Conservation (phyloP, 2,329 filamentous ascomycete species). For the Chalaropsis thielavioides region DNA sequence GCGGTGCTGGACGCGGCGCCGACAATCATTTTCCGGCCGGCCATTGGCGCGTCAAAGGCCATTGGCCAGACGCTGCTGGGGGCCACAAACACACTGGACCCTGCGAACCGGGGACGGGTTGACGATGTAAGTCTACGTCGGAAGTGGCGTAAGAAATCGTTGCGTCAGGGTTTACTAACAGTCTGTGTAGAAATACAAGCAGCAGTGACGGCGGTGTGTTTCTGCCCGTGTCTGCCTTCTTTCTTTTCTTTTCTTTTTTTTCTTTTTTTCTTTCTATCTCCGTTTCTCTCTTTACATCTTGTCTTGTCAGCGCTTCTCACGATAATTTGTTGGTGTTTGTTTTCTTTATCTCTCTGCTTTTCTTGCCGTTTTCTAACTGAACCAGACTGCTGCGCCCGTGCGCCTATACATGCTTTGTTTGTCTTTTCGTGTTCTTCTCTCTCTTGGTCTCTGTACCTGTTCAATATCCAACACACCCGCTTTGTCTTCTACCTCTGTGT, state of each 20-base stretch:
- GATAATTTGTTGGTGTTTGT: too few relatives aligned
- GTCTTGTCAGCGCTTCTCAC: too few relatives aligned
- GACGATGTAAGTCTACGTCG: constrained; percentile 59
- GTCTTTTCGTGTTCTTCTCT: background rate
- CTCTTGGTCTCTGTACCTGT: background rate
- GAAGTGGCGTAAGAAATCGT: background rate
- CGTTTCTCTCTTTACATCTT: background rate
- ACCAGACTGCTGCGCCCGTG: constrained; percentile 10
- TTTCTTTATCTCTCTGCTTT: background rate
- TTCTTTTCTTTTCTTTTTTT: background rate
- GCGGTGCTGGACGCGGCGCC: constrained; percentile 71
- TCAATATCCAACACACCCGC: background rate
- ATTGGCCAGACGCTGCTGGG: constrained; percentile 82
- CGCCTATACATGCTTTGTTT: constrained; percentile 5
- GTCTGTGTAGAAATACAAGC: constrained; percentile 33
- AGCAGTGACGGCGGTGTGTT: constrained; percentile 22
- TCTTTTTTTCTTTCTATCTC: background rate
- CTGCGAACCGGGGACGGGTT: constrained; percentile 61
- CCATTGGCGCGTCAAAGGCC: constrained; percentile 78
- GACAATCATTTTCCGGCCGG: constrained; percentile 82
- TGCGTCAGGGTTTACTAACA: background rate
- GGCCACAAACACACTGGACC: constrained; percentile 82
- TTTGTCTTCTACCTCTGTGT: background rate
- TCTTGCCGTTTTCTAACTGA: background rate
- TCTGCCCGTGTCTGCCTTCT: background rate